Evolutionary conservation across 768 basidiomycete species (phyloP), one percentile per base, ranked within the genome.

Genomic region (Lactarius akahatsu): DNA sequence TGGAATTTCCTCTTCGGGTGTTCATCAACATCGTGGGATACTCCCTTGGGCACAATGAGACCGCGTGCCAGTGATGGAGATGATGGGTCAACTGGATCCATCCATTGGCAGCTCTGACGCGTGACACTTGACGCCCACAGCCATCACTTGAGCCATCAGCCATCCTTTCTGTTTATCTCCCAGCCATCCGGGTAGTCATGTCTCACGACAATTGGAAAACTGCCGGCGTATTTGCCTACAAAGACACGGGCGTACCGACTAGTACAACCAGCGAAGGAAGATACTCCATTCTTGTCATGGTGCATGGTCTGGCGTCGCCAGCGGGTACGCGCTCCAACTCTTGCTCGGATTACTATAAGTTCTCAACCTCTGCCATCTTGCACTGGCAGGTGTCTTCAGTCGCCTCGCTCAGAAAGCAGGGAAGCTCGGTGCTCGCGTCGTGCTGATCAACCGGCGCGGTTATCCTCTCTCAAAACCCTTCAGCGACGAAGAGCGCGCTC

Each of bases 401-500:
- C 54, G 54, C 28, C 26, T 56, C 28, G 15, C 32, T 30, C 54
- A 28, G 20, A n/a, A 30, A 11, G 57, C 57, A 20, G 32, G 32
- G 4, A 38, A 38, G 10, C 10, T 38, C 4, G 34, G 57, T 32
- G 30, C 57, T 32, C 57, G 57, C 4, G 34, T 57, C 20, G 34
- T 57, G 7, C 8, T 56, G 18, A 56, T 56, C 54, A 56, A 56
- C 18, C 16, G 54, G 20, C 28, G 54, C 15, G 54, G 54, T 4
- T 57, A 57, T 8, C 57, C 57, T 16, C 6, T 15, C n/a, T 57
- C 57, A 26, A 32, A 57, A 13, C 57, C 57, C 15, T 57, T 57
- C 57, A 38, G 32, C 20, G 57, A 57, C 32, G 30, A 57, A 36
- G 57, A 57, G 13, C 34, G 34, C 20, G 9, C 57, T 38, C 18